Conservation (phyloP, 1,284 basidiomycete species). For the Cutaneotrichosporon curvatum region DNA sequence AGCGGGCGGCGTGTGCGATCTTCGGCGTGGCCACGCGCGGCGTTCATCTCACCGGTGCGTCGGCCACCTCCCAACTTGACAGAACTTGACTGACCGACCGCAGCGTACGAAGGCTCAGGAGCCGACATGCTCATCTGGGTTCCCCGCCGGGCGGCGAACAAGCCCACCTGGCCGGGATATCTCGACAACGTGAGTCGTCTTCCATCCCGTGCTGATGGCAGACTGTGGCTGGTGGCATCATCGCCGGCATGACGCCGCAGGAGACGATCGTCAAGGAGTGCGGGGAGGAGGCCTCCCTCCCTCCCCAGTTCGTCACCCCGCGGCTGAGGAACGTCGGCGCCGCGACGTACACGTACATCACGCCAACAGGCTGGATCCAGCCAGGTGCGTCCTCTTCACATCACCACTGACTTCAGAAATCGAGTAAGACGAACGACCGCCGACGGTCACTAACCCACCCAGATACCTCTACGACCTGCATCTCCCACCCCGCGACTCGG, state of each 20-base stretch:
- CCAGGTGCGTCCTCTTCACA: slow-evolving; percentile 47
- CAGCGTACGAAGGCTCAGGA: slow-evolving; percentile 40
- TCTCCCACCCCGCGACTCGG: slow-evolving; percentile 53
- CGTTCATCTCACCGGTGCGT: slow-evolving; percentile 42
- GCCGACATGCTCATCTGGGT: slow-evolving; percentile 67
- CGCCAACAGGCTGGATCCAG: slow-evolving; percentile 66
- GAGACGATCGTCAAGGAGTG: slow-evolving; percentile 85
- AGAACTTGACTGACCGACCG: not conserved
- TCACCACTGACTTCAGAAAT: slow-evolving; percentile 17
- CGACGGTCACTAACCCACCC: no score
- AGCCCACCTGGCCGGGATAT: slow-evolving; percentile 62
- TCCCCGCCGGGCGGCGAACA: slow-evolving; percentile 73
- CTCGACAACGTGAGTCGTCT: slow-evolving; percentile 15
- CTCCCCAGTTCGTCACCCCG: slow-evolving; percentile 55
- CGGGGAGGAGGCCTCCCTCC: slow-evolving; percentile 81
- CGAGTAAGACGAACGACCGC: slow-evolving; percentile 16
- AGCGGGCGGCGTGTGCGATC: slow-evolving; percentile 68
- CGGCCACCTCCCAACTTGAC: not conserved
- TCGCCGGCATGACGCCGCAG: slow-evolving; percentile 62
- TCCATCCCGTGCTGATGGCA: slow-evolving; percentile 17
- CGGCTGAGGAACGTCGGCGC: slow-evolving; percentile 41
- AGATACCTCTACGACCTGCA: slow-evolving; percentile 69
- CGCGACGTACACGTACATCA: slow-evolving; percentile 54
- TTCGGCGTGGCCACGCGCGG: slow-evolving; percentile 83
- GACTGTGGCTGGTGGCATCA: slow-evolving; percentile 53